Evolutionary conservation across 345 rosid species (phyloP).

Genomic region (Pugionium cornutum): DNA sequence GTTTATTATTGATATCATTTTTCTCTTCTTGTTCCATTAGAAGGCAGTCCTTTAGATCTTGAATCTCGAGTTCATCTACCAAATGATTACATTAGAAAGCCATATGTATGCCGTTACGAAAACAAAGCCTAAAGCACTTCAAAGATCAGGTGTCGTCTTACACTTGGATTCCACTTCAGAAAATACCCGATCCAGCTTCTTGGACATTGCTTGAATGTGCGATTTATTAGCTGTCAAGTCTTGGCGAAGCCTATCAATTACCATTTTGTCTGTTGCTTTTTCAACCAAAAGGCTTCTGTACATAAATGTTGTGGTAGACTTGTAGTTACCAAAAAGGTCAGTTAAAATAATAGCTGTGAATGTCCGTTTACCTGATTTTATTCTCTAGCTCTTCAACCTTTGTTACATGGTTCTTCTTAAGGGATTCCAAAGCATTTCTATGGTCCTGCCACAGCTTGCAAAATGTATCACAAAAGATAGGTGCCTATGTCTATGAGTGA

Average conservation of each 20-base stretch:
- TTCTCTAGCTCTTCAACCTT: constrained; percentile 59
- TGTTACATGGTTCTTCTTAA: constrained; percentile 48
- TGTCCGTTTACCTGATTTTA: constrained; percentile 51
- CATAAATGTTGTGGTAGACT: background rate
- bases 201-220: constrained; percentile 58
- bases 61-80: constrained; percentile 68
- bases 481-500: background rate
- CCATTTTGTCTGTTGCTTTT: constrained; percentile 61
- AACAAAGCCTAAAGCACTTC: background rate
- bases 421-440: constrained; percentile 47
- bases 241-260: constrained; percentile 55
- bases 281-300: constrained; percentile 59
- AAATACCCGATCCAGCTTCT: constrained; percentile 53
- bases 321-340: background rate
- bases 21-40: constrained; percentile 79
- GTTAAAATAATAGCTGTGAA: background rate
- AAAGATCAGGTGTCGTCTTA: constrained; percentile 38
- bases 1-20: constrained; percentile 57
- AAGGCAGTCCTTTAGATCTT: constrained; percentile 80
- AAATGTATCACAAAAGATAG: background rate
- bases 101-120: background rate
- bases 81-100: constrained; percentile 22
- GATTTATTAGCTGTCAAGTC: constrained; percentile 61
- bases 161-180: constrained; percentile 65
- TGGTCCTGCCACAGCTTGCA: constrained; percentile 53